Evolutionary conservation across 352 stramenopile genomes (phyloP), one percentile per base, ranked within the genome.

Genomic region (Globisporangium emineosum): DNA sequence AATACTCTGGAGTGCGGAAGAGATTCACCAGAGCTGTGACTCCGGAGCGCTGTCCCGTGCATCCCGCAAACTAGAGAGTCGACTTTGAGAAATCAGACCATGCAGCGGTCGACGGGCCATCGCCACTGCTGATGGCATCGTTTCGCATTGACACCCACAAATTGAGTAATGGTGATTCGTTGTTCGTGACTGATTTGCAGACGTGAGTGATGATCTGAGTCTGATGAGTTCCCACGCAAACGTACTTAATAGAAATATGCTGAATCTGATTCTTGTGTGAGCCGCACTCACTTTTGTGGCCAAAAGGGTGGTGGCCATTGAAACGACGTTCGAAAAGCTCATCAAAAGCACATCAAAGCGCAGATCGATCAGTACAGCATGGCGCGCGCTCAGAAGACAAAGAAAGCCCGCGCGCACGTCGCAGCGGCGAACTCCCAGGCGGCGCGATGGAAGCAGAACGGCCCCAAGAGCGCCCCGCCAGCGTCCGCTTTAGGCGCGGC

Each of bases 391-490:
- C 70, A 79, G 25, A 79, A 77, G 42, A 89, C 40, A 47, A 47
- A 86, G 52, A 90, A 90, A 52, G 67, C 74, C 58, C 82, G 81
- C 62, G 45, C 73, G 21, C 83, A 89, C 65, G 75, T 71, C 33
- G 68, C 79, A 1, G 83, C 81, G 0, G 79, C 83, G 54, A 70
- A 77, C 66, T 77, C 81, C 12, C 72, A 69, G 43, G 68, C 68
- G 30, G 57, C 68, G 15, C 43, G 1, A 21, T 60, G 45, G 57
- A 75, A 52, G 27, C 27, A 43, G 53, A 61, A 61, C 47, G 59
- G 27, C 3, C 51, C 37, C 9, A 64, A 40, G 49, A 37, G 40
- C 30, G 30, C n/a, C n/a, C 25, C 13, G 15, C 43, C 59, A 30
- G 56, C 72, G 10, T 57, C 57, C 21, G 70, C 67, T n/a, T 60